Evolutionary conservation across 768 basidiomycete species (phyloP).

Genomic region (Pisolithus albus): DNA sequence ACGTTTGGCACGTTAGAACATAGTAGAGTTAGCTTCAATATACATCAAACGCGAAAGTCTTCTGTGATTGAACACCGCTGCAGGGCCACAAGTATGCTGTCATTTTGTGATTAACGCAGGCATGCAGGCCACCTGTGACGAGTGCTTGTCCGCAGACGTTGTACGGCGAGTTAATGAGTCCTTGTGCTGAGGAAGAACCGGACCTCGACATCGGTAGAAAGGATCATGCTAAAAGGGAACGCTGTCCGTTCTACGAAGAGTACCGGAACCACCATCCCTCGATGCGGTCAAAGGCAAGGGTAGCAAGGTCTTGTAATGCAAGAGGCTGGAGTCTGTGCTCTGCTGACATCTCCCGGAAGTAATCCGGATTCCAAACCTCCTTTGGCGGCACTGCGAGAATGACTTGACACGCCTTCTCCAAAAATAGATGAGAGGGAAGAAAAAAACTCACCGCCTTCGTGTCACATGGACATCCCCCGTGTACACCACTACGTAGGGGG

Average conservation of each 20-base stretch:
- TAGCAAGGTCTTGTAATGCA: conserved; percentile 21
- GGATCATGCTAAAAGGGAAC: conserved; percentile 12
- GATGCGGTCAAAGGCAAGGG: conserved; percentile 15
- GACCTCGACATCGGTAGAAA: conserved; percentile 17
- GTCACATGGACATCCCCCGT: too few relatives aligned
- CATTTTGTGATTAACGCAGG: too few relatives aligned
- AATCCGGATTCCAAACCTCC: conserved; percentile 14
- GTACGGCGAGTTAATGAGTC: neutral
- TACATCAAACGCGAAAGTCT: too few relatives aligned
- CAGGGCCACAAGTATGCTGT: too few relatives aligned
- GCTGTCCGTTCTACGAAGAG: conserved; percentile 23
- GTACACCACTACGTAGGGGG: too few relatives aligned
- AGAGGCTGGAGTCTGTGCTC: conserved; percentile 19
- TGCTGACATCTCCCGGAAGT: conserved; percentile 20
- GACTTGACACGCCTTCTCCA: conserved; percentile 22
- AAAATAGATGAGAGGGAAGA: too few relatives aligned
- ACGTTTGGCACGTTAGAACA: too few relatives aligned
- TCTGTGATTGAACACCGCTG: too few relatives aligned
- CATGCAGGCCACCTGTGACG: too few relatives aligned
- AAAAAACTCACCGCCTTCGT: conserved; percentile 19
- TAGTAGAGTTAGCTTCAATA: too few relatives aligned
- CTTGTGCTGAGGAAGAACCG: conserved; percentile 2
- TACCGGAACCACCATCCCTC: neutral
- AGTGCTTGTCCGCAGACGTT: too few relatives aligned
- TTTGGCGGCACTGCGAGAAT: conserved; percentile 14